Base-by-base conservation (phyloP, 2,329 filamentous ascomycete species). In the Scolecobasidium constrictum region DNA sequence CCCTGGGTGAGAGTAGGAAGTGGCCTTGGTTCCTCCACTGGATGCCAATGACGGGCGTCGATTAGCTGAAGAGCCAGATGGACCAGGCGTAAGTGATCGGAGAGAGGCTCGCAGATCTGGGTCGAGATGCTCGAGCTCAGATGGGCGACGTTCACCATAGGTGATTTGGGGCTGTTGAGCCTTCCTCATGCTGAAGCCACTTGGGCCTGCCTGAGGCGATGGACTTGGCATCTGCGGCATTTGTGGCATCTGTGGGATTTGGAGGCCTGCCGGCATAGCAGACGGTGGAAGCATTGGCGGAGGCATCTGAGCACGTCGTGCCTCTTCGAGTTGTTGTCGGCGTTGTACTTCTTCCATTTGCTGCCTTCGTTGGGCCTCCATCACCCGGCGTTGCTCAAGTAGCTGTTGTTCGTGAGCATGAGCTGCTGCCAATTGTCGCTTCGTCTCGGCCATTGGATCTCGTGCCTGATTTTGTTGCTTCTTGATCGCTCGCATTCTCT, bases 11-110 rank as follows among this genome's bases (percentile, higher is more conserved):
- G 42, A 38, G 42, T 44, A 44, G 17, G 42, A 38, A n/a, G 35
- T 44, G 19, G 42, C 35, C 35, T 44, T 44, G 35, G 42, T 38
- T 15, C 21, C 42, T 31, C 42, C 42, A 17, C 42, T 44, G 18
- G 42, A 44, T n/a, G 35, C 35, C 18, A 38, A 22, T 12, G 42
- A 44, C 3, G 42, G 42, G n/a, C 42, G 36, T 17, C 42, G 42
- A 15, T n/a, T 19, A 17, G 34, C 11, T 26, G 42, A 44, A 6
- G 20, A 28, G 35, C 42, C 42, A 12, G 35, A 17, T 15, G 34
- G 11, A 11, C 11, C 16, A 7, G 15, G 37, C 21, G 37, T 39
- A 12, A 19, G 35, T 4, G 35, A 22, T 17, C 42, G 42, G 6
- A 39, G 5, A 9, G 35, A 12, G 12, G 19, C 17, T 21, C 34